Evolutionary conservation across 176 grass and related monocot genomes (phyloP).

Genomic region (Oryza nivara): DNA sequence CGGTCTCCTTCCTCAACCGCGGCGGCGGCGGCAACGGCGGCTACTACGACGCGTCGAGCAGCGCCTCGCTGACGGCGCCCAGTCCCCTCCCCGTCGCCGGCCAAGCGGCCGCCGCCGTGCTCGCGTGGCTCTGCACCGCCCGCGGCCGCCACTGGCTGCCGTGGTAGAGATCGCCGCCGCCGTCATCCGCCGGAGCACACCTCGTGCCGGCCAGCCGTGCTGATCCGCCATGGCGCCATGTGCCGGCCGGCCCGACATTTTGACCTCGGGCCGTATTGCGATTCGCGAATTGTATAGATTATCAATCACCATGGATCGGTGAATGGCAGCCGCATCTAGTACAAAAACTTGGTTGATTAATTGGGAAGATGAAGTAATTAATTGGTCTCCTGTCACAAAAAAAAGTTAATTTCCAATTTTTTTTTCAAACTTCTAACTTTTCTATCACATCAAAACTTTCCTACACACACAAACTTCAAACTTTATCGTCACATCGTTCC

Average conservation of each 20-base stretch:
- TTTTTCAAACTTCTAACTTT: no score
- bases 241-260: neutral
- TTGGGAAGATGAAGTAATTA: neutral
- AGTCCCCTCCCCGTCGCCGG: constrained; percentile 2
- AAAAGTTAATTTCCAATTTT: no score
- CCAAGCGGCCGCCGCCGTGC: neutral
- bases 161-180: constrained; percentile 9
- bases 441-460: no score
- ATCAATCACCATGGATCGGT: neutral
- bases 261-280: constrained; percentile 43
- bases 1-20: constrained; percentile 46
- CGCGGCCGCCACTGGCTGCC: neutral
- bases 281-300: constrained; percentile 34
- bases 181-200: no score
- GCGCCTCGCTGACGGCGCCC: neutral
- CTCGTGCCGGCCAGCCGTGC: no score
- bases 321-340: no score
- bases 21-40: constrained; percentile 10
- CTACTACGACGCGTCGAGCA: constrained; percentile 10
- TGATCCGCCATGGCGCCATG: neutral
- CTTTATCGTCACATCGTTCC: no score
- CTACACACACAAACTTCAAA: no score
- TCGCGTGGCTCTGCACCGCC: constrained; percentile 33
- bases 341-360: neutral
- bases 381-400: no score